These are phyloP conservation scores for Pouteria campechiana DNA, from an alignment of 179 eudicot species.

Conservation along the genomic window DNA sequence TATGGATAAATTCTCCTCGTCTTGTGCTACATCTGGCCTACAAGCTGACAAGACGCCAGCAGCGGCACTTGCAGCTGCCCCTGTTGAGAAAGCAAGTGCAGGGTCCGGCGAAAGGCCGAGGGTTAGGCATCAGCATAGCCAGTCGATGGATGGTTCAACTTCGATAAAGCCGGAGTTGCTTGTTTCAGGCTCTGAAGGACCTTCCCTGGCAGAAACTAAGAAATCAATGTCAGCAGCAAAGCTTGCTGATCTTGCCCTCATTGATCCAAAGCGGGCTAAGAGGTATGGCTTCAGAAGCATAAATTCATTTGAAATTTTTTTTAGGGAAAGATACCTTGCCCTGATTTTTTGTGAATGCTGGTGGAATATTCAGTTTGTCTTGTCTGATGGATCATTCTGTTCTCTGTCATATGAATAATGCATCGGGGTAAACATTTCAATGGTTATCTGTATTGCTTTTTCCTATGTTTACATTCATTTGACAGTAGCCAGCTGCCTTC, in stretches of 20 bases:
- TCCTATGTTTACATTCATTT: no score
- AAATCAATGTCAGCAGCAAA: slow-evolving; percentile 93
- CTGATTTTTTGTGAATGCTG: no score
- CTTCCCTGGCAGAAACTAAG: slow-evolving; percentile 46
- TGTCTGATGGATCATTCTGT: no score
- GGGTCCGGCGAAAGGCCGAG: slow-evolving; percentile 40
- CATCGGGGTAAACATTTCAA: no score
- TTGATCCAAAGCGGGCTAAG: slow-evolving; percentile 94
- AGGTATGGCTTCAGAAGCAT: slow-evolving; percentile 44
- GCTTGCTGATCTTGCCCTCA: slow-evolving; percentile 92
- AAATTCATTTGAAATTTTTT: no score
- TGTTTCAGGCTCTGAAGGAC: slow-evolving; percentile 44
- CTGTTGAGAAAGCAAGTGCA: slow-evolving; percentile 11
- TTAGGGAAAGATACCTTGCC: no score
- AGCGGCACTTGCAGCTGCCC: slow-evolving; percentile 11
- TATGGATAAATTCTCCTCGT: slow-evolving; percentile 78
- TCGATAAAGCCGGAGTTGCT: slow-evolving; percentile 74
- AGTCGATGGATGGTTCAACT: slow-evolving; percentile 86
- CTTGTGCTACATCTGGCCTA: slow-evolving; percentile 56
- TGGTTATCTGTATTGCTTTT: no score
- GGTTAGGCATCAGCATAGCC: slow-evolving; percentile 86
- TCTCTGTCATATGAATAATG: no score
- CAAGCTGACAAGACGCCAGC: slow-evolving; percentile 53
- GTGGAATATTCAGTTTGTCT: no score
- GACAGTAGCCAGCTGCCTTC: no score